phyloP scores from a whole-genome alignment of 2,329 filamentous ascomycete genomes.

The Nakataea oryzae region DNA sequence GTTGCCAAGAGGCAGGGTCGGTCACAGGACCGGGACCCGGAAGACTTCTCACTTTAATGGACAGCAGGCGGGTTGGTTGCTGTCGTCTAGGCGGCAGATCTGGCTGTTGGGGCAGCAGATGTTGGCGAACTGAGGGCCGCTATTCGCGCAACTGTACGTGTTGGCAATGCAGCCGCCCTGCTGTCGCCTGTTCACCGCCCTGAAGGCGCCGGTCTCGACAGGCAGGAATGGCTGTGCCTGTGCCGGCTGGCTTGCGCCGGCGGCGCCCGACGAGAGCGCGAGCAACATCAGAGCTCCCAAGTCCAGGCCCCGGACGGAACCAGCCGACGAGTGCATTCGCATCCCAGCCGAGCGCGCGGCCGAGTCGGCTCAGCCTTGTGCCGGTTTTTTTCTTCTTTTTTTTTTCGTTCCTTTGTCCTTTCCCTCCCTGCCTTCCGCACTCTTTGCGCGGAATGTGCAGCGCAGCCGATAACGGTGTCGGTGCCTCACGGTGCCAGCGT shows the following conservation, averaged over 20 bases:
- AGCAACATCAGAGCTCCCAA: not conserved
- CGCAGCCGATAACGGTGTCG: not conserved
- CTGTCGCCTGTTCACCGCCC: slow-evolving; percentile 2
- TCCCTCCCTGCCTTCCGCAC: too few relatives aligned
- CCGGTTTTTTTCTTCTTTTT: not conserved
- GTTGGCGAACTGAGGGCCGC: slow-evolving; percentile 33
- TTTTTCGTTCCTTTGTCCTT: too few relatives aligned
- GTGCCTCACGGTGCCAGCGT: too few relatives aligned
- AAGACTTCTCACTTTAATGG: slow-evolving; percentile 32
- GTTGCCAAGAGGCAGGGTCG: not conserved
- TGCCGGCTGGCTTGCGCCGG: slow-evolving; percentile 9
- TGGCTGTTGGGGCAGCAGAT: slow-evolving; percentile 43
- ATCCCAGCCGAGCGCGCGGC: not conserved
- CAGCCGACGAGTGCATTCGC: not conserved
- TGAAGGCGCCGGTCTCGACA: slow-evolving; percentile 15
- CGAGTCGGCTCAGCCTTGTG: not conserved
- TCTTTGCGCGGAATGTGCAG: not conserved
- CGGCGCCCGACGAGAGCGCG: slow-evolving; percentile 1
- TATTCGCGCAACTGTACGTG: slow-evolving; percentile 38
- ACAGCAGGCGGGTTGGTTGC: slow-evolving; percentile 41
- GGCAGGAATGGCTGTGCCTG: slow-evolving; percentile 16
- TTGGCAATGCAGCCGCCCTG: slow-evolving; percentile 28
- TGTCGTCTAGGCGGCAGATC: slow-evolving; percentile 36
- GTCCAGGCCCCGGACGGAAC: not conserved
- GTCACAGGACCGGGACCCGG: too few relatives aligned